Base-by-base conservation (phyloP, 768 basidiomycete genomes). In the Boletus tomentosulus region DNA sequence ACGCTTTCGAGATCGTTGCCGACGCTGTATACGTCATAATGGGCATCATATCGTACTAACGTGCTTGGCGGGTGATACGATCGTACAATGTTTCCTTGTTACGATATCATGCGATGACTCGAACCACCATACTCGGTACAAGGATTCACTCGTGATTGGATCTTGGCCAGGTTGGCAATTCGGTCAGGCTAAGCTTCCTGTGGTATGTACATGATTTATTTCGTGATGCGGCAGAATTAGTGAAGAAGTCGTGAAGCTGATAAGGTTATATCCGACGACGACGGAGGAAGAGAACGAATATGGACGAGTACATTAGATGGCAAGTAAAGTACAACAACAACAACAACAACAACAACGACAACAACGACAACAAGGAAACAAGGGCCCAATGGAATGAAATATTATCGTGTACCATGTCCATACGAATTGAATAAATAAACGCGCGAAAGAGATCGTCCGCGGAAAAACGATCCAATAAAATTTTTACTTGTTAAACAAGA, bases 331-430 rank as follows among this genome's bases (percentile, higher is more conserved):
- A 43, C 42, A 27, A n/a, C n/a, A n/a, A n/a, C 4, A 25, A 22
- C 8, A 38, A 38, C 30, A 38, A 38, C 15, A 38, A 19, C 37
- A 3, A 13, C 12, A 3, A 39, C 16, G n/a, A 13, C 24, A 25
- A 25, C 11, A 25, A 15, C 24, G 5, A 43, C 12, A 27, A 15
- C 11, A 27, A 15, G n/a, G n/a, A 13, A 27, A 25, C 15, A 42
- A 22, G 10, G 5, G 11, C 24, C 24, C 25, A 19, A 27, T 13
- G 25, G 15, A 15, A 45, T 7, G 44, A n/a, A 25, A 45, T 8
- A 57, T 66, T 52, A 66, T 48, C 55, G 47, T 52, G 19, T 24
- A 44, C 51, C 16, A 33, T 10, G 60, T 58, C 44, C 51, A 16
- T 55, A 53, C 35, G 38, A 33, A 56, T 55, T 28, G 4, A 46